Evolutionary conservation across 2,329 filamentous ascomycete species (phyloP).

Genomic region (Beauveria australis): DNA sequence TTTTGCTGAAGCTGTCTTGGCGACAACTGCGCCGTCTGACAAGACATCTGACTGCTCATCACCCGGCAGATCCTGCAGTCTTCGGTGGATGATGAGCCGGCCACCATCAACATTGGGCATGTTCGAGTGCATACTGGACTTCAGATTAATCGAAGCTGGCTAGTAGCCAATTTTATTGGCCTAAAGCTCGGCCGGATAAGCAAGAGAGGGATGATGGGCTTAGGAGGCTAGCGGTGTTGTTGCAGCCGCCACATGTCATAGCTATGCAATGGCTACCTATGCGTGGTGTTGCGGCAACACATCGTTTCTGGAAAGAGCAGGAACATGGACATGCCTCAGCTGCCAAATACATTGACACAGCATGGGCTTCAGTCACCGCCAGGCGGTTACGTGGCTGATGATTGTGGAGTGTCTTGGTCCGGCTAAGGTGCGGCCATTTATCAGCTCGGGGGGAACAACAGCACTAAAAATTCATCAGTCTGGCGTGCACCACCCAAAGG

Average conservation of each 20-base stretch:
- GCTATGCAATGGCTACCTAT: not conserved
- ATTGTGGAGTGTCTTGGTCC: slow-evolving; percentile 12
- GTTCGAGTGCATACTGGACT: slow-evolving; percentile 1
- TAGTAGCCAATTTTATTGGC: not conserved
- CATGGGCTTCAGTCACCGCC: not conserved
- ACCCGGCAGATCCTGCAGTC: not conserved
- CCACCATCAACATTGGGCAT: not conserved
- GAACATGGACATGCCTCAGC: not conserved
- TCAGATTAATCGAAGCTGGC: not conserved
- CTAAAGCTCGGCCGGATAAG: not conserved
- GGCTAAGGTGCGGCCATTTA: slow-evolving; percentile 34
- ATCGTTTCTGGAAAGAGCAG: not conserved
- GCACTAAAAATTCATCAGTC: slow-evolving; percentile 32
- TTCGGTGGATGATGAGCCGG: not conserved
- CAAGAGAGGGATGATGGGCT: not conserved
- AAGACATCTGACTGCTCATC: not conserved
- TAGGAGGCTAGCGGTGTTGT: not conserved
- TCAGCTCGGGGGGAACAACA: slow-evolving; percentile 15
- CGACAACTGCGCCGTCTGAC: not conserved
- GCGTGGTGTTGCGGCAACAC: not conserved
- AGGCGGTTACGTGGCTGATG: not conserved
- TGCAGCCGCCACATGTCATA: not conserved
- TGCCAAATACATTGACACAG: not conserved
- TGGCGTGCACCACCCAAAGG: slow-evolving; percentile 19
- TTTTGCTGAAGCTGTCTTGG: not conserved